Evolutionary conservation across 2,329 filamentous ascomycete genomes (phyloP).

Genomic region (Tolypocladium album): DNA sequence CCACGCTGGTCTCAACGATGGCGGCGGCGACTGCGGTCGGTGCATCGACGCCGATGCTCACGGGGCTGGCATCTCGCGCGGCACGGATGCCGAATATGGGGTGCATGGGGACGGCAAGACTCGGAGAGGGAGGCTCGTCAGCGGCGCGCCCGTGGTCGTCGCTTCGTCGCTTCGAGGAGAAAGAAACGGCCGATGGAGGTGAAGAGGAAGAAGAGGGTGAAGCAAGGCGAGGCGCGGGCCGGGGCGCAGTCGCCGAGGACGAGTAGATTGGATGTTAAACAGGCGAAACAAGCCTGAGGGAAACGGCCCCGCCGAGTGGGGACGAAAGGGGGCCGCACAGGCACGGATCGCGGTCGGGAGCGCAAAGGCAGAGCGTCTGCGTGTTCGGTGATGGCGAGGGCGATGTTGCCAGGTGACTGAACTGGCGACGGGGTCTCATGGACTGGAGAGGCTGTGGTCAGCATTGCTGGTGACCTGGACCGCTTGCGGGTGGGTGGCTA

Average conservation of each 20-base stretch:
- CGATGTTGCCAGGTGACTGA: not conserved
- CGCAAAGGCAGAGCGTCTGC: not conserved
- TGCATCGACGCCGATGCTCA: slow-evolving; percentile 7
- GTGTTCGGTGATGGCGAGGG: not conserved
- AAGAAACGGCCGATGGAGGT: not conserved
- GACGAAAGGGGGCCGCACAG: not conserved
- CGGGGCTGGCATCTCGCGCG: not conserved
- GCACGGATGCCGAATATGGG: not conserved
- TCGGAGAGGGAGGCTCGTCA: not conserved
- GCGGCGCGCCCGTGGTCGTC: not conserved
- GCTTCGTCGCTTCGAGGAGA: not conserved
- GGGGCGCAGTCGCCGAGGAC: not conserved
- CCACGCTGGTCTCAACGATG: slow-evolving; percentile 2
- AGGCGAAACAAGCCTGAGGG: not conserved
- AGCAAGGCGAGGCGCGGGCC: not conserved
- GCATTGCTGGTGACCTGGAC: not conserved
- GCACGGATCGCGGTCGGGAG: not conserved
- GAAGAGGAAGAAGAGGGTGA: not conserved
- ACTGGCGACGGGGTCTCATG: not conserved
- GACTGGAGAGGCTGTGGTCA: not conserved
- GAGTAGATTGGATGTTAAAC: not conserved
- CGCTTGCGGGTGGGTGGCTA: not conserved
- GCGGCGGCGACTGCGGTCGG: slow-evolving; percentile 4
- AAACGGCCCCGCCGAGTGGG: not conserved
- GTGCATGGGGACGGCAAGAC: not conserved